phyloP scores from a whole-genome alignment of 2,329 filamentous ascomycete species.

The Lasiodiplodia hormozganensis region DNA sequence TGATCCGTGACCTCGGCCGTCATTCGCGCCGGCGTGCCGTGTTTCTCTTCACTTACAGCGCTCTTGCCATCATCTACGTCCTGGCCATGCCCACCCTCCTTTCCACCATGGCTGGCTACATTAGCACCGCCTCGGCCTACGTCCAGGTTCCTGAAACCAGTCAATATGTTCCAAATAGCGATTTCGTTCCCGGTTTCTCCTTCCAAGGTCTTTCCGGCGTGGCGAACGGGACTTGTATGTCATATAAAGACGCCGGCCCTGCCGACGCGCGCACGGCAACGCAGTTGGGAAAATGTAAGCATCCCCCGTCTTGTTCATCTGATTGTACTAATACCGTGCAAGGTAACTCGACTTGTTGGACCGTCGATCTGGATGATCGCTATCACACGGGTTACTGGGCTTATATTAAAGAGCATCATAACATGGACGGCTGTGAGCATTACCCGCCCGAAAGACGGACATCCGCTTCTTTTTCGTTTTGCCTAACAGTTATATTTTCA shows the following conservation, averaged over 20 bases:
- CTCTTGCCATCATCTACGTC: constrained; percentile 41
- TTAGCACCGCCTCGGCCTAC: constrained; percentile 33
- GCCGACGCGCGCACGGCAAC: background rate
- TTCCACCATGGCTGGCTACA: constrained; percentile 48
- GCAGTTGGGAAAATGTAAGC: background rate
- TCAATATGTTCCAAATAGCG: background rate
- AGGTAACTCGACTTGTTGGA: constrained; percentile 1
- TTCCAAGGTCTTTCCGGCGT: background rate
- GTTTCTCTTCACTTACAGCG: constrained; percentile 42
- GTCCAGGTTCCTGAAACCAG: background rate
- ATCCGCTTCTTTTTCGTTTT: background rate
- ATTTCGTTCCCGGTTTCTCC: background rate
- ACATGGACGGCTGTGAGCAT: background rate
- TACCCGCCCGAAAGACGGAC: background rate
- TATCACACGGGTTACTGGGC: background rate
- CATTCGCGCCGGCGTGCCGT: constrained; percentile 36
- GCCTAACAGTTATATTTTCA: background rate
- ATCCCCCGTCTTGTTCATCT: background rate
- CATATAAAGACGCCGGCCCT: background rate
- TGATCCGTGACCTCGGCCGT: constrained; percentile 38
- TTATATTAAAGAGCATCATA: background rate
- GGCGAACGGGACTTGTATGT: background rate
- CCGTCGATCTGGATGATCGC: background rate
- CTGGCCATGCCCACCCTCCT: constrained; percentile 42
- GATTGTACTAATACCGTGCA: background rate